phyloP scores from a whole-genome alignment of 257 asterid genomes.

The Cinchona pubescens region DNA sequence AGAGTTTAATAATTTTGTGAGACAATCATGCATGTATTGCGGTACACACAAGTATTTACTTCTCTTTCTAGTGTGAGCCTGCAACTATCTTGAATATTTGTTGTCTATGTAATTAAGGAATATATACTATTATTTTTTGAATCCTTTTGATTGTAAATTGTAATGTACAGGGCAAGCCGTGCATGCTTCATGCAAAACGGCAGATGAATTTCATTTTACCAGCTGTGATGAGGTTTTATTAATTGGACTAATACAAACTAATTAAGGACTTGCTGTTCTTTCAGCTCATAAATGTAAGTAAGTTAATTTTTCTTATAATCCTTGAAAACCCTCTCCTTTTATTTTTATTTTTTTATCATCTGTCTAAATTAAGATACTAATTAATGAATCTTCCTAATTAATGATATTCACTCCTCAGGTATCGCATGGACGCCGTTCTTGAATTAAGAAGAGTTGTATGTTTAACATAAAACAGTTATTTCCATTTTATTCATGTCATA shows the following conservation, averaged over 20 bases:
- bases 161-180: conserved; percentile 10
- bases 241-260: neutral
- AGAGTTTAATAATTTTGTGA: no score
- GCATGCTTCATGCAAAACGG: neutral
- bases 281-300: neutral
- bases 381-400: neutral
- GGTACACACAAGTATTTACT: no score
- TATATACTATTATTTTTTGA: neutral
- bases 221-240: neutral
- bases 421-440: conserved; percentile 1
- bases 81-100: neutral
- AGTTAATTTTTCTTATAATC: no score
- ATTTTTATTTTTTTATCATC: no score
- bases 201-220: neutral
- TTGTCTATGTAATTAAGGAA: neutral
- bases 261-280: neutral
- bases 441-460: neutral
- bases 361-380: neutral
- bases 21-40: no score
- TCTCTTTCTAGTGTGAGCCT: neutral
- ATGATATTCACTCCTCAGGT: neutral
- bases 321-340: conserved; percentile 4
- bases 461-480: neutral
- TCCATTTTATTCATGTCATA: neutral
- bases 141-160: neutral